Percentiles rank a stretch among this genome's conserved stretches.
Conservation (phyloP, 345 rosid species). For the Populus tremula region DNA sequence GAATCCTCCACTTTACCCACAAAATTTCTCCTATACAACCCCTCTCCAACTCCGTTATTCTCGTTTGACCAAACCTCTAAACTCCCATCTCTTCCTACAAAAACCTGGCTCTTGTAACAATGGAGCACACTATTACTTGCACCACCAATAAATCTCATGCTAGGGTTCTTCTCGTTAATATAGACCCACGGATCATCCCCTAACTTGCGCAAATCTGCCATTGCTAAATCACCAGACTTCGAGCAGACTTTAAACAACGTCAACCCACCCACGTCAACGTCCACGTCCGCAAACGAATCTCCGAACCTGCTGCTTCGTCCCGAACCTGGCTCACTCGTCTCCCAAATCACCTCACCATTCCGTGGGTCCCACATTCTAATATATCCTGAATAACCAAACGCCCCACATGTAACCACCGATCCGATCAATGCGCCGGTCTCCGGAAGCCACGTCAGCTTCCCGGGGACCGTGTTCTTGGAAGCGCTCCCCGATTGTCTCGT, state of each 20-base stretch:
- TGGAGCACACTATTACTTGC: slow-evolving; percentile 42
- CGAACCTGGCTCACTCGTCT: slow-evolving; percentile 86
- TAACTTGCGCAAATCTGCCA: slow-evolving; percentile 77
- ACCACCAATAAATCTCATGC: slow-evolving; percentile 30
- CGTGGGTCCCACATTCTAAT: slow-evolving; percentile 86
- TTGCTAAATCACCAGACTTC: slow-evolving; percentile 77
- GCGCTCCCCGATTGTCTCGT: slow-evolving; percentile 71
- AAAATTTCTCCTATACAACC: slow-evolving; percentile 57
- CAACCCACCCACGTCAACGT: slow-evolving; percentile 50
- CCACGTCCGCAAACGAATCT: slow-evolving; percentile 81
- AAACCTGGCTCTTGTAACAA: slow-evolving; percentile 71
- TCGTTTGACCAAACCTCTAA: slow-evolving; percentile 81
- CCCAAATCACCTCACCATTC: slow-evolving; percentile 63
- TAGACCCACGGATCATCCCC: slow-evolving; percentile 88
- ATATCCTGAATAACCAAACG: slow-evolving; percentile 86
- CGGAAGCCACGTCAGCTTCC: slow-evolving; percentile 74
- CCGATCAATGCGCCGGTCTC: slow-evolving; percentile 44
- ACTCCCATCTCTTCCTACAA: slow-evolving; percentile 67
- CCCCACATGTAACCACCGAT: slow-evolving; percentile 56
- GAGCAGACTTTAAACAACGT: slow-evolving; percentile 75
- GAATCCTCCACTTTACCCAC: slow-evolving; percentile 67
- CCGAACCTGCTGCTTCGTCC: slow-evolving; percentile 88
- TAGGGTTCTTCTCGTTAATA: slow-evolving; percentile 58
- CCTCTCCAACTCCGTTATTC: slow-evolving; percentile 18
- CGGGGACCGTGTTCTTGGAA: slow-evolving; percentile 52